These are phyloP conservation scores for Celoporthe dispersa DNA, from an alignment of 2,329 filamentous ascomycete species.

Conservation along the genomic window DNA sequence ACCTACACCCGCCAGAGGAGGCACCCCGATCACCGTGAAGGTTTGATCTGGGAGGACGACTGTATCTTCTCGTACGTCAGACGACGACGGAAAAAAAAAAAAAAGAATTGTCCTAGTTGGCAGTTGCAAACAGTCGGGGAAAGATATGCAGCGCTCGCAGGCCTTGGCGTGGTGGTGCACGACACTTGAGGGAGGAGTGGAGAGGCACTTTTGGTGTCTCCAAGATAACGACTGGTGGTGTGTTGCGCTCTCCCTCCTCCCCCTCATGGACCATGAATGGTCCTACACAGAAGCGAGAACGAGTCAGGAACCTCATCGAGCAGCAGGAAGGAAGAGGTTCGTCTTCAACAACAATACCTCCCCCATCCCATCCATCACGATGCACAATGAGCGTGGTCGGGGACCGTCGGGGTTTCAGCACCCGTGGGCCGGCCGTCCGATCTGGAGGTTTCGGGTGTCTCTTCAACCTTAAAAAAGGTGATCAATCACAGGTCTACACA, in stretches of 20 bases:
- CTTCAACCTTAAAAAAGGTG: background rate
- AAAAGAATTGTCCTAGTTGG: background rate
- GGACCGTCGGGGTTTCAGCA: constrained; percentile 2
- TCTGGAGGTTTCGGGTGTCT: background rate
- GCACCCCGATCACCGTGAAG: background rate
- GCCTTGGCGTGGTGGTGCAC: background rate
- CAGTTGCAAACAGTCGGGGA: no score
- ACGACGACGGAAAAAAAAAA: background rate
- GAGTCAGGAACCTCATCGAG: background rate
- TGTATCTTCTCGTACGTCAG: background rate
- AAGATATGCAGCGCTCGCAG: background rate
- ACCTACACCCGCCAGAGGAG: background rate
- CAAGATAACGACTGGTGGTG: background rate
- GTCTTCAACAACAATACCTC: background rate
- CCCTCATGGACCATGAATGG: background rate
- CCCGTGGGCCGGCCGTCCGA: background rate
- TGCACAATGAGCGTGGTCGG: background rate
- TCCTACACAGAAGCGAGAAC: background rate
- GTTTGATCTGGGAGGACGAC: background rate
- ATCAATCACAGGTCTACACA: background rate
- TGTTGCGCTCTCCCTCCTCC: background rate
- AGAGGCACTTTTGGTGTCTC: background rate
- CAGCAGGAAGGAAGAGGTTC: background rate
- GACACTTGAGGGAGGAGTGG: background rate
- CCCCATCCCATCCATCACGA: background rate